Evolutionary conservation across 306 rosid genomes (phyloP).

Genomic region (Luffa acutangula): DNA sequence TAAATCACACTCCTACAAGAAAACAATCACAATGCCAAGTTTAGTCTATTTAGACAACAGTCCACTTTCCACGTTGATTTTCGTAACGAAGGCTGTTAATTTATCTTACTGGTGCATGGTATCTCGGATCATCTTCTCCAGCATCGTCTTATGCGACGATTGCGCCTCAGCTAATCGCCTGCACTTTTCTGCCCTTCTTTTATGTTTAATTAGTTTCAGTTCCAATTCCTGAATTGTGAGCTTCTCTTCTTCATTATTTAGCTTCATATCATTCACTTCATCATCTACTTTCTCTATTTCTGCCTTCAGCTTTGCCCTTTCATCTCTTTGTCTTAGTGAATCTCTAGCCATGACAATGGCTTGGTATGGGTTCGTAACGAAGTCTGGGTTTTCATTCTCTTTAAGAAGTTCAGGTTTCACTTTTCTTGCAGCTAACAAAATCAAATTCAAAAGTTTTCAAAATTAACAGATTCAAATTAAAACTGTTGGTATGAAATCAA

Average conservation of each 20-base stretch:
- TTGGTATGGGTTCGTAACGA: constrained; percentile 52
- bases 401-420: constrained; percentile 30
- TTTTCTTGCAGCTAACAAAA: constrained; percentile 43
- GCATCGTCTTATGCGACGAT: constrained; percentile 65
- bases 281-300: constrained; percentile 59
- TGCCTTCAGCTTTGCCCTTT: constrained; percentile 47
- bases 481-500: not conserved
- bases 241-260: constrained; percentile 74
- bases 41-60: not conserved
- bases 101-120: constrained; percentile 91
- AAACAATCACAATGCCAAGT: not conserved
- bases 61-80: not conserved
- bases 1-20: constrained; percentile 75
- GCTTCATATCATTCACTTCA: constrained; percentile 63
- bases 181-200: constrained; percentile 75
- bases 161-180: constrained; percentile 87
- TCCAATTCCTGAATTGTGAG: constrained; percentile 68
- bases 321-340: constrained; percentile 81
- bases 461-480: not conserved
- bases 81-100: not conserved
- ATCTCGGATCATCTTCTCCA: constrained; percentile 96
- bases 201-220: constrained; percentile 49
- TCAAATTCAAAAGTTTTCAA: constrained; percentile 1
- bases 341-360: constrained; percentile 86
- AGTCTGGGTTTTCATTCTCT: constrained; percentile 73